Evolutionary conservation across 345 rosid species (phyloP), one percentile per base, ranked within the genome.

Genomic region (Syzygium grande): DNA sequence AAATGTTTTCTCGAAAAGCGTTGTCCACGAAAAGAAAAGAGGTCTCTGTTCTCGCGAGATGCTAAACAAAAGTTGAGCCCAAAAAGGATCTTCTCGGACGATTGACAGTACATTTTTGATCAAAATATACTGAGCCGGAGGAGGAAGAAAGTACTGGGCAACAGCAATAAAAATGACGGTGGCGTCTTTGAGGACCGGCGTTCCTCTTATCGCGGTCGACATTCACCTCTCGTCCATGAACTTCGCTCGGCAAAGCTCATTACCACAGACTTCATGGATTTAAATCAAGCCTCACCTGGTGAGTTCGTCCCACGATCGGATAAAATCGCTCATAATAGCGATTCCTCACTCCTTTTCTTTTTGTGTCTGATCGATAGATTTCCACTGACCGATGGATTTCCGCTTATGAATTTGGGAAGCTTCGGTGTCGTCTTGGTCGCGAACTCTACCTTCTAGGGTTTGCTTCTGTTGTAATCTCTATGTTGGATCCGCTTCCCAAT

Each of bases 221-320:
- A 94, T 96, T 84, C 91, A 94, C 90, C 93, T 93, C 21, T 94
- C 98, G n/a, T n/a, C n/a, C n/a, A n/a, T n/a, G n/a, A n/a, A n/a
- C 11, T 89, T 92, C 41, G 93, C 68, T 43, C 96, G 94, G 87
- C 98, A 56, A 96, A 91, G 95, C 91, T 87, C 96, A 95, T 46
- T 46, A 91, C 89, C 86, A 90, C 94, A 89, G n/a, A n/a, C n/a
- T n/a, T n/a, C n/a, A n/a, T n/a, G n/a, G n/a, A n/a, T n/a, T n/a
- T n/a, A n/a, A n/a, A n/a, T n/a, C n/a, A 95, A 92, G 87, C 90
- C 90, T 73, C 96, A 94, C 53, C 88, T 94, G 86, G 90, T 94
- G 86, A 94, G 91, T 88, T 94, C 90, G 92, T 95, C 63, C 63
- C 94, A 94, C 84, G 95, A 89, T 84, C 9, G 79, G n/a, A n/a